These are phyloP conservation scores for Serendipita sp. DNA, from an alignment of 1,284 basidiomycete genomes.

Conservation along the genomic window DNA sequence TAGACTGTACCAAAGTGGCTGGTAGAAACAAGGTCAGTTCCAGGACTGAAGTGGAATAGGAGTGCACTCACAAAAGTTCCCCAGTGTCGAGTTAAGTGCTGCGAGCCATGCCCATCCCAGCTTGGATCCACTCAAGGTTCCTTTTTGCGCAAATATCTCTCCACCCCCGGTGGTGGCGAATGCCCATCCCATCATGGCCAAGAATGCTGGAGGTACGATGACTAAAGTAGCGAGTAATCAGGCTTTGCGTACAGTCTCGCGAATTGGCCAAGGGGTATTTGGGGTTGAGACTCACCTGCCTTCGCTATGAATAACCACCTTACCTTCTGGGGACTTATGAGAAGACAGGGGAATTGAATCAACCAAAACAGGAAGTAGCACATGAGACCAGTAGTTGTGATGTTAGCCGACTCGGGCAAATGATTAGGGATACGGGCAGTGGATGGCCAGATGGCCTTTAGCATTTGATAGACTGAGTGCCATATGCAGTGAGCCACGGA, in stretches of 20 bases:
- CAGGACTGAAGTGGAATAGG: background rate
- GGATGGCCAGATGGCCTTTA: constrained; percentile 68
- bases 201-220: constrained; percentile 50
- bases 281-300: constrained; percentile 21
- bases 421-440: constrained; percentile 47
- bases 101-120: constrained; percentile 62
- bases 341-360: constrained; percentile 56
- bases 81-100: constrained; percentile 37
- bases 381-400: constrained; percentile 51
- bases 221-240: constrained; percentile 13
- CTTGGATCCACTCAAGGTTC: constrained; percentile 33
- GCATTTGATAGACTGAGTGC: constrained; percentile 31
- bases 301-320: constrained; percentile 60
- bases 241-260: background rate
- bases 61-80: constrained; percentile 2
- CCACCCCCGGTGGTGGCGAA: constrained; percentile 40
- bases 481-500: constrained; percentile 7
- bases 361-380: constrained; percentile 73
- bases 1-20: background rate
- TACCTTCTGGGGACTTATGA: constrained; percentile 62
- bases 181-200: constrained; percentile 63
- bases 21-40: background rate
- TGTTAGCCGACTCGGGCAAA: constrained; percentile 41
- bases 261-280: constrained; percentile 20
- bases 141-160: constrained; percentile 34